These are phyloP conservation scores for Hypoxylon sp. DNA, from an alignment of 2,329 filamentous ascomycete species.

Conservation along the genomic window DNA sequence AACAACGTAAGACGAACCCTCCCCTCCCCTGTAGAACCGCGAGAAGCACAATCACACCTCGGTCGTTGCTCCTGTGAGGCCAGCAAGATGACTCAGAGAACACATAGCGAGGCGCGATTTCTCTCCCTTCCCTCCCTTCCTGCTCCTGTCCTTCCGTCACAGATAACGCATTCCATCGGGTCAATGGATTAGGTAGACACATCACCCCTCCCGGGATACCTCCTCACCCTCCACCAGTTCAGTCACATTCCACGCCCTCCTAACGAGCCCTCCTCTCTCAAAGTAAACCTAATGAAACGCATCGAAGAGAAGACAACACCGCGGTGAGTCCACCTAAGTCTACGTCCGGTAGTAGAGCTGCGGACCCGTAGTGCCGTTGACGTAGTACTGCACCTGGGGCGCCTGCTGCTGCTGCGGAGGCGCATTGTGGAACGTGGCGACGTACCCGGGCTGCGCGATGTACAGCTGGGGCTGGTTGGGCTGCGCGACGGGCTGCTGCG, in stretches of 20 bases:
- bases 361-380: constrained; percentile 23
- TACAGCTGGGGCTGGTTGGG: constrained; percentile 7
- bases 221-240: not conserved
- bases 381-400: constrained; percentile 29
- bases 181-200: not conserved
- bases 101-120: not conserved
- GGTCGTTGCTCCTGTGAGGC: too few relatives aligned
- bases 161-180: not conserved
- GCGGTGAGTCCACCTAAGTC: not conserved
- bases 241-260: not conserved
- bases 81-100: not conserved
- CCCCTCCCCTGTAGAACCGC: not conserved
- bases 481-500: not conserved
- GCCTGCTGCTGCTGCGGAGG: not conserved
- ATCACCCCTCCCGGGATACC: not conserved
- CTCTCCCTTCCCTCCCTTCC: not conserved
- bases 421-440: not conserved
- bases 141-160: not conserved
- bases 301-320: not conserved
- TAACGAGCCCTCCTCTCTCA: not conserved
- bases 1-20: not conserved
- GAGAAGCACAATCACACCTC: not conserved
- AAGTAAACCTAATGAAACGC: not conserved
- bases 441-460: constrained; percentile 22
- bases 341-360: constrained; percentile 24